Evolutionary conservation across 2,329 filamentous ascomycete genomes (phyloP).

Genomic region (Ophiostoma australiae): DNA sequence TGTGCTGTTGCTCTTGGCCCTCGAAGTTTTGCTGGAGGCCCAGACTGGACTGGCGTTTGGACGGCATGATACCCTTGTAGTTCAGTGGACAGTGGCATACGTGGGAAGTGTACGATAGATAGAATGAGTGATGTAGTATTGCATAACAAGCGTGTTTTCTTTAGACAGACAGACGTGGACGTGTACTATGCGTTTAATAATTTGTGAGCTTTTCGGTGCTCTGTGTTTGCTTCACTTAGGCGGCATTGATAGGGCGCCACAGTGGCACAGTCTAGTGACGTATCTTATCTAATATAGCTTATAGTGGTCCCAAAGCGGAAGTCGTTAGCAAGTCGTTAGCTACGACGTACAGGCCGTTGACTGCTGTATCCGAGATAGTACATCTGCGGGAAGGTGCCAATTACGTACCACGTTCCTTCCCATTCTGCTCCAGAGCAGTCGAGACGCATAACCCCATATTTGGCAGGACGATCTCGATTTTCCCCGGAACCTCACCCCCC

Average conservation of each 20-base stretch:
- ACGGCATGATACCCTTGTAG: constrained; percentile 21
- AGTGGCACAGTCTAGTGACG: constrained; percentile 8
- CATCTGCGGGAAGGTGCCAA: constrained; percentile 1
- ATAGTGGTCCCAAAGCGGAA: constrained; percentile 8
- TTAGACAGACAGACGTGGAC: neutral
- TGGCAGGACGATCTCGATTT: constrained; percentile 9
- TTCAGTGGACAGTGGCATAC: constrained; percentile 1
- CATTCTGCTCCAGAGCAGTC: constrained; percentile 1
- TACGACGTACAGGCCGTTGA: constrained; percentile 4
- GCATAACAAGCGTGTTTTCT: constrained; percentile 1
- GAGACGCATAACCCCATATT: constrained; percentile 13
- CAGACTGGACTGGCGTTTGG: neutral
- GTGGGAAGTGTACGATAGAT: constrained; percentile 8
- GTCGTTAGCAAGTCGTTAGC: neutral
- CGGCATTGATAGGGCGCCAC: constrained; percentile 1
- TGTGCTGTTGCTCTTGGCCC: neutral
- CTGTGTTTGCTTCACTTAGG: neutral
- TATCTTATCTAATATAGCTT: constrained; percentile 5
- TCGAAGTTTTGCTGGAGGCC: neutral
- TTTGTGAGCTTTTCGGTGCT: neutral
- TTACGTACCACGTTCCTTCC: constrained; percentile 11
- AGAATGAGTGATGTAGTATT: constrained; percentile 12
- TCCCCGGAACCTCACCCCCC: neutral
- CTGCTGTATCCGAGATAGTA: neutral
- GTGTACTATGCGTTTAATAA: neutral